Percentiles rank a stretch among this genome's conserved stretches.
Conservation (phyloP, 345 rosid species). For the Salix arbutifolia region DNA sequence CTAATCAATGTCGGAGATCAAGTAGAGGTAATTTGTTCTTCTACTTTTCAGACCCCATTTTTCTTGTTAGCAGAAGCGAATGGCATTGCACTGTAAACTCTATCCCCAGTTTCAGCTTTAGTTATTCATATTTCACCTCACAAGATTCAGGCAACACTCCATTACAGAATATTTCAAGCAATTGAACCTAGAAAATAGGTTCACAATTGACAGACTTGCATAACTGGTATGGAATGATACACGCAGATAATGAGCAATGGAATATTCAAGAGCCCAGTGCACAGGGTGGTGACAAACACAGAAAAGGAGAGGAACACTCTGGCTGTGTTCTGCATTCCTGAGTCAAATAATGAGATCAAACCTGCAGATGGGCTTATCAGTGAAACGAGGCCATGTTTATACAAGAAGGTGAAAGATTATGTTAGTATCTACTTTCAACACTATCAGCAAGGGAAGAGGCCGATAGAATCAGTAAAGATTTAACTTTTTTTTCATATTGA, state of each 20-base stretch:
- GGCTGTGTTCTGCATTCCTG: conserved; percentile 48
- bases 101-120: not conserved
- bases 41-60: not conserved
- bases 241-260: conserved; percentile 59
- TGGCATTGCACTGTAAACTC: not conserved
- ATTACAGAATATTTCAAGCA: not conserved
- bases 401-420: conserved; percentile 47
- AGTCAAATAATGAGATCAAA: conserved; percentile 22
- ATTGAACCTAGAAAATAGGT: not conserved
- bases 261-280: conserved; percentile 48
- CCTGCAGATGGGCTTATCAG: conserved; percentile 13
- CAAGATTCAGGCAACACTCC: not conserved
- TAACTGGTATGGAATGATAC: not conserved
- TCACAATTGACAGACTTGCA: not conserved
- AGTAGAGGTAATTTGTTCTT: conserved; percentile 3
- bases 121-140: not conserved
- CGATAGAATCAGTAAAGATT: conserved; percentile 40
- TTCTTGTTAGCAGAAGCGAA: not conserved
- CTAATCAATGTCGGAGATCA: conserved; percentile 56
- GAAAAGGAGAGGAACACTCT: conserved; percentile 45
- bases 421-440: conserved; percentile 33
- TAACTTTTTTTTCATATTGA: not conserved
- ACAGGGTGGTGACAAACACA: conserved; percentile 46
- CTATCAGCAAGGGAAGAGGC: conserved; percentile 44
- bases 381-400: conserved; percentile 45